These are phyloP conservation scores for Suillus spraguei DNA, from an alignment of 768 basidiomycete genomes.

Conservation along the genomic window DNA sequence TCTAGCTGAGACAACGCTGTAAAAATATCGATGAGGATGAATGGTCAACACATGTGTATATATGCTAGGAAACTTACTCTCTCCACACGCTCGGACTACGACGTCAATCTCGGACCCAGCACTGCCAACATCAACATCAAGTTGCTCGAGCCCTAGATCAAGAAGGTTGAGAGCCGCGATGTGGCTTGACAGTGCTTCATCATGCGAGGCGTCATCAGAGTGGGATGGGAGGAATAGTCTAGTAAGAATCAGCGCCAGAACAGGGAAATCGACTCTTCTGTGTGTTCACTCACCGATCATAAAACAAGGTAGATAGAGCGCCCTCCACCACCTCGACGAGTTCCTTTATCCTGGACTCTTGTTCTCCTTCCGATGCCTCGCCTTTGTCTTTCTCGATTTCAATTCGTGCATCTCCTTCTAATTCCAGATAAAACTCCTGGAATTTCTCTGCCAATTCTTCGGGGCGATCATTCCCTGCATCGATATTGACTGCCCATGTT, in stretches of 20 bases:
- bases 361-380: slow-evolving; percentile 24
- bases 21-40: slow-evolving; percentile 23
- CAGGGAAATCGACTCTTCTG: background rate
- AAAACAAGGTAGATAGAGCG: slow-evolving; percentile 71
- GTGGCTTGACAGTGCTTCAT: slow-evolving; percentile 86
- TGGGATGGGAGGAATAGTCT: slow-evolving; percentile 81
- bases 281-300: slow-evolving; percentile 66
- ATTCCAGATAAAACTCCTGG: slow-evolving; percentile 68
- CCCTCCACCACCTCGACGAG: slow-evolving; percentile 77
- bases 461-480: slow-evolving; percentile 42
- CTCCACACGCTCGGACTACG: slow-evolving; percentile 75
- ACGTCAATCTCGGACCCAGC: slow-evolving; percentile 53
- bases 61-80: slow-evolving; percentile 52
- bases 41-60: slow-evolving; percentile 20
- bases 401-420: slow-evolving; percentile 64
- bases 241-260: background rate
- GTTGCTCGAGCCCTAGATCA: slow-evolving; percentile 84
- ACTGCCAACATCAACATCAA: slow-evolving; percentile 78
- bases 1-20: slow-evolving; percentile 58
- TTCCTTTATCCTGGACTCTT: slow-evolving; percentile 52
- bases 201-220: slow-evolving; percentile 81
- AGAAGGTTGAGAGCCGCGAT: slow-evolving; percentile 92
- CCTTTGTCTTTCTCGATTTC: slow-evolving; percentile 25
- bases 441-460: slow-evolving; percentile 57
- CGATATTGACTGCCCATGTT: slow-evolving; percentile 42